Conservation (phyloP, 2,329 filamentous ascomycete species). For the Elsinoe arachidis region DNA sequence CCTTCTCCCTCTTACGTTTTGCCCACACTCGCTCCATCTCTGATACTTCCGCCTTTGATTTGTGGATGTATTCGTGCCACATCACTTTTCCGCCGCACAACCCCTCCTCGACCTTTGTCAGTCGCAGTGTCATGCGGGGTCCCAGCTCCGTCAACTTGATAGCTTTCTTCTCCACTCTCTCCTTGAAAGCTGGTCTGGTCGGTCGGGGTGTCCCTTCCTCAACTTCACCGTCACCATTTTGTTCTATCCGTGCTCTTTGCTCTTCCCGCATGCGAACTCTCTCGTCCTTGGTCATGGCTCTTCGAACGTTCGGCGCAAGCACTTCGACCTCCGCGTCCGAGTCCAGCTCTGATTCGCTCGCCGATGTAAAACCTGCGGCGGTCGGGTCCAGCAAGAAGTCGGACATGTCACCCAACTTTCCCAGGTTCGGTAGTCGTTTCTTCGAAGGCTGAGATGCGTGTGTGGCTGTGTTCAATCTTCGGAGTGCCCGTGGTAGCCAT, state of each 20-base stretch:
- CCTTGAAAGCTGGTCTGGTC: conserved; percentile 30
- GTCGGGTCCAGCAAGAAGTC: conserved; percentile 82
- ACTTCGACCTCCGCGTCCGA: conserved; percentile 96
- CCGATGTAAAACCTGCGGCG: conserved; percentile 80
- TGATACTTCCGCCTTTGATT: conserved; percentile 67
- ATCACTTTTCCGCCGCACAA: conserved; percentile 82
- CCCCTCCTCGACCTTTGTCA: conserved; percentile 95
- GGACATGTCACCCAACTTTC: conserved; percentile 83
- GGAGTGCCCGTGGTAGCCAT: conserved; percentile 66
- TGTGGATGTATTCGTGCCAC: conserved; percentile 95
- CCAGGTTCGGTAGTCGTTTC: conserved; percentile 66
- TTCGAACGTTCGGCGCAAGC: conserved; percentile 49
- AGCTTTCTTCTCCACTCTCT: conserved; percentile 68
- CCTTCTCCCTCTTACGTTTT: conserved; percentile 68
- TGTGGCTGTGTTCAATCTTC: conserved; percentile 77
- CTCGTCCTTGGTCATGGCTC: conserved; percentile 50
- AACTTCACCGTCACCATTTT: conserved; percentile 18
- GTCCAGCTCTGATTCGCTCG: conserved; percentile 85
- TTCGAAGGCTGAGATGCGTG: conserved; percentile 54
- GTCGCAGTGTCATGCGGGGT: conserved; percentile 74
- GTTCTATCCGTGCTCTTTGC: conserved; percentile 13
- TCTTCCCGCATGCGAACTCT: conserved; percentile 32
- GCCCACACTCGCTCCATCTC: conserved; percentile 79
- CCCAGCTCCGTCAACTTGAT: conserved; percentile 90
- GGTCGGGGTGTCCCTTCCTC: conserved; percentile 21